A percentile compares a stretch with the other conserved stretches of the same genome.
phyloP scores from a whole-genome alignment of 768 basidiomycete species.

The Rhizopogon rudus region DNA sequence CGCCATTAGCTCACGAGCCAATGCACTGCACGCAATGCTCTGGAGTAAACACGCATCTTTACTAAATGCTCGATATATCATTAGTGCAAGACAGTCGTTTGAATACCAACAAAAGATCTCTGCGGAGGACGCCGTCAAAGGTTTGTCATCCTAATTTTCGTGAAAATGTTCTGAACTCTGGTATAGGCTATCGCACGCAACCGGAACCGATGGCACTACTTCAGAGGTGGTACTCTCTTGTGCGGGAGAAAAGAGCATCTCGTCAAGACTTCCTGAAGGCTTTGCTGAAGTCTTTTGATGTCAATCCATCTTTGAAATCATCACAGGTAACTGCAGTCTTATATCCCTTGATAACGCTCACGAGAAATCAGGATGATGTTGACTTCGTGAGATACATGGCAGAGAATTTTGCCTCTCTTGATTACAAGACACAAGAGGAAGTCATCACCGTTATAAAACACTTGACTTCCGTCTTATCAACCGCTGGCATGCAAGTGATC shows the following conservation, averaged over 20 bases:
- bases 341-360: not conserved
- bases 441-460: constrained; percentile 79
- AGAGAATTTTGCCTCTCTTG: constrained; percentile 88
- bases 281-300: constrained; percentile 78
- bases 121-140: constrained; percentile 46
- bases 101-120: constrained; percentile 70
- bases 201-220: constrained; percentile 69
- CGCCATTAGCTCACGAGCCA: constrained; percentile 67
- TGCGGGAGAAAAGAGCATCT: constrained; percentile 84
- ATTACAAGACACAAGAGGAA: constrained; percentile 96
- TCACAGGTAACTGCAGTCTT: constrained; percentile 42
- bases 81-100: constrained; percentile 78
- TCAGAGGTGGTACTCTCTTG: constrained; percentile 86
- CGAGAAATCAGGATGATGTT: constrained; percentile 59
- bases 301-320: constrained; percentile 50
- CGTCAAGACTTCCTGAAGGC: constrained; percentile 86
- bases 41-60: constrained; percentile 88
- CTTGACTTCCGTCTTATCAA: constrained; percentile 71
- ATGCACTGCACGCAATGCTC: constrained; percentile 71
- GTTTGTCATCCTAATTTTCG: constrained; percentile 24
- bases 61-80: constrained; percentile 77
- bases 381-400: constrained; percentile 90
- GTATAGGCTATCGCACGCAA: constrained; percentile 59
- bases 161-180: not conserved
- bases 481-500: constrained; percentile 76